Percentiles rank a stretch among this genome's conserved stretches.
Evolutionary conservation across 306 rosid genomes (phyloP).

Genomic region (Cajanus cajan): DNA sequence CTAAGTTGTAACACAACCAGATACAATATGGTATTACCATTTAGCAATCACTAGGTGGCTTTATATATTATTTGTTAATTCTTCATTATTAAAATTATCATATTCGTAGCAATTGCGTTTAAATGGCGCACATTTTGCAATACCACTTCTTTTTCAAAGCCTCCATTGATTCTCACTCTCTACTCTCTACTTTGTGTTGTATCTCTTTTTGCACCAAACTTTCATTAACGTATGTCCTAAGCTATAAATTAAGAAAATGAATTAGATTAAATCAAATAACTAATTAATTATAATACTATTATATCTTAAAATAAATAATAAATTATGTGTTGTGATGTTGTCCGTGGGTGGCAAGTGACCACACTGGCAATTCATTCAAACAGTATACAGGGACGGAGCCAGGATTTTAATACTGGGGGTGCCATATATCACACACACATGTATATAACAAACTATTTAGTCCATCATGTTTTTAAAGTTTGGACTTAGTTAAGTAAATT

Average conservation of each 20-base stretch:
- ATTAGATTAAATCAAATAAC: not conserved
- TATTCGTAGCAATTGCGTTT: conserved; percentile 16
- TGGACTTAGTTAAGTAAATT: too few species aligned
- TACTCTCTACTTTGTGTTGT: not conserved
- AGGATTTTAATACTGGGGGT: too few species aligned
- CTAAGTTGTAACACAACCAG: conserved; percentile 9
- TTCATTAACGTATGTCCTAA: not conserved
- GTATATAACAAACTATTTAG: too few species aligned
- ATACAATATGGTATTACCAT: not conserved
- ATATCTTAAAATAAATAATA: not conserved
- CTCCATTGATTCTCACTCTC: not conserved
- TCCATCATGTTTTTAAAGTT: too few species aligned
- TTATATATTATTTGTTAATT: not conserved
- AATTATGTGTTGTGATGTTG: too few species aligned
- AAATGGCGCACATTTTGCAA: conserved; percentile 32
- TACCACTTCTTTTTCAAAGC: not conserved
- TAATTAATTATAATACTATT: too few species aligned
- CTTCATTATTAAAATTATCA: not conserved
- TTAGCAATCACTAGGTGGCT: conserved; percentile 10
- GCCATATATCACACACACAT: too few species aligned
- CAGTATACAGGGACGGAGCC: too few species aligned
- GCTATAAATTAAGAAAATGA: not conserved
- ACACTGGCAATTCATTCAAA: too few species aligned
- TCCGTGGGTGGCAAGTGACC: too few species aligned
- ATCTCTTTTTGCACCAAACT: not conserved